Evolutionary conservation across 176 grass and related monocot species (phyloP).

Genomic region (Eleusine coracana): DNA sequence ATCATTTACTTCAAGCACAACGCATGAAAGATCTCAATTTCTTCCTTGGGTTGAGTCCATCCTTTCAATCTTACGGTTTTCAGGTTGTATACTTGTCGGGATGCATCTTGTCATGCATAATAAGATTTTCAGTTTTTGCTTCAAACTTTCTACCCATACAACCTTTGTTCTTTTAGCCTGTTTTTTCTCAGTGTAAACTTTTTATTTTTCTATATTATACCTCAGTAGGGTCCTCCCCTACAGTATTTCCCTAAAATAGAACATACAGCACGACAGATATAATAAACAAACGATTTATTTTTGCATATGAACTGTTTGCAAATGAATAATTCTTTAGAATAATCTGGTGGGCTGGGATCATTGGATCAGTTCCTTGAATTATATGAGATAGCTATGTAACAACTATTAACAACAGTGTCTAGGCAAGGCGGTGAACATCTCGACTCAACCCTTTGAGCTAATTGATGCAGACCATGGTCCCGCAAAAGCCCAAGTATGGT

Average conservation of each 20-base stretch:
- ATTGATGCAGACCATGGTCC: slow-evolving; percentile 6
- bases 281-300: slow-evolving; percentile 11
- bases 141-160: no score
- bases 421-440: background rate
- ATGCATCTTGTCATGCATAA: no score
- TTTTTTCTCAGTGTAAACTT: background rate
- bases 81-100: no score
- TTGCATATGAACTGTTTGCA: slow-evolving; percentile 23
- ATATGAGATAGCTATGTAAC: background rate
- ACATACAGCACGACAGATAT: background rate
- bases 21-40: no score
- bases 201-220: no score
- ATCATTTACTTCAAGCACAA: no score
- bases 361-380: slow-evolving; percentile 1
- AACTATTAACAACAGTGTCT: background rate
- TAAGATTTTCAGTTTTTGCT: no score
- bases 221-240: no score
- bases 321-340: background rate
- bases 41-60: no score
- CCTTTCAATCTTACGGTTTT: no score
- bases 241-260: background rate
- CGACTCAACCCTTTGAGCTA: slow-evolving; percentile 13
- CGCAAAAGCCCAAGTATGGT: background rate
- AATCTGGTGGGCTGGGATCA: background rate
- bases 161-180: no score